Evolutionary conservation across 2,329 filamentous ascomycete species (phyloP), one percentile per base, ranked within the genome.

Genomic region (Grosmannia clavigera): DNA sequence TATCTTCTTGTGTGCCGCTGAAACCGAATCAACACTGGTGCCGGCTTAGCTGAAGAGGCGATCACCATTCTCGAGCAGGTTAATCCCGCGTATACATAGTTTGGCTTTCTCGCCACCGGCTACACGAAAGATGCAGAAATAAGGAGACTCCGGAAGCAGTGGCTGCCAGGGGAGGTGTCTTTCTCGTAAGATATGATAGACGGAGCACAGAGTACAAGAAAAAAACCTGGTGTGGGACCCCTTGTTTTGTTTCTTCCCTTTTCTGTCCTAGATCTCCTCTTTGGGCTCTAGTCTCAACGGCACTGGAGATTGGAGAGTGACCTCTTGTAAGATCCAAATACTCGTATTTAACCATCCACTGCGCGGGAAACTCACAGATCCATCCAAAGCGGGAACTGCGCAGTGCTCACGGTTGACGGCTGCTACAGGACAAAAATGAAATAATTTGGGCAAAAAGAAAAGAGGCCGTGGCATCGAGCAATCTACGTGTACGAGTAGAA

Each of bases 291-390:
- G n/a, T 25, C 16, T 50, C 40, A 57, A 57, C 55, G 55, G 55
- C 19, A 57, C 19, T 57, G 55, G 50, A 48, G 55, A 57, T 57
- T 48, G 55, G 55, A 27, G 38, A 38, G 33, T 55, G 53, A 55
- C 11, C 14, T n/a, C 11, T 27, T 38, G 12, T 12, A 16, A 19
- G 22, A 29, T 35, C n/a, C 27, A 33, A 22, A 31, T 14, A 4
- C 27, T 48, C 40, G 16, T 29, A 16, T 25, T 38, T 14, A 52
- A 7, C 22, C 10, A 19, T 5, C 19, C 16, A 27, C 4, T 27
- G 25, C 16, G 3, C 38, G 16, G 38, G 6, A 48, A 22, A 22
- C 6, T 3, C 9, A 16, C 12, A 40, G 12, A 16, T 40, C 38
- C 38, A 16, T 5, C 38, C 33, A 11, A 40, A 40, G 38, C 38